phyloP scores from a whole-genome alignment of 805 yeast species.

The Saturnispora galanensis region DNA sequence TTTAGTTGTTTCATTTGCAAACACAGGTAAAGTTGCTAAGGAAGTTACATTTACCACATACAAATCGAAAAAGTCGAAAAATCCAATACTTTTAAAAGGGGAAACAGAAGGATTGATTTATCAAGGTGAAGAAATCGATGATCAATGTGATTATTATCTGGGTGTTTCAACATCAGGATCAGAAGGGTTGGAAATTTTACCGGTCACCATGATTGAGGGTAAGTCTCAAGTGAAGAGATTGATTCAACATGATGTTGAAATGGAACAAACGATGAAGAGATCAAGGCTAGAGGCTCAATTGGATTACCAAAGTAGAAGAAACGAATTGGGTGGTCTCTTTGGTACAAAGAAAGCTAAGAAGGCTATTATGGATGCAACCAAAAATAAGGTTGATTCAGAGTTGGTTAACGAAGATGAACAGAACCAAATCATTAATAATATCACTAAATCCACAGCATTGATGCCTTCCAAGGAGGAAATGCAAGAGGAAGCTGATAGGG shows the following conservation, averaged over 20 bases:
- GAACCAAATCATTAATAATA: slow-evolving; percentile 72
- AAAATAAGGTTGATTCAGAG: slow-evolving; percentile 80
- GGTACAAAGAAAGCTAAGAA: slow-evolving; percentile 96
- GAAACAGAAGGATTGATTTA: slow-evolving; percentile 66
- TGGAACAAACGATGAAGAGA: slow-evolving; percentile 9
- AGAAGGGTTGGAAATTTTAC: slow-evolving; percentile 45
- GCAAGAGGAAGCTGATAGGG: slow-evolving; percentile 41
- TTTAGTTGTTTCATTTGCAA: slow-evolving; percentile 61
- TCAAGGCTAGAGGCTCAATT: slow-evolving; percentile 6
- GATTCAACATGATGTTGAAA: slow-evolving; percentile 10
- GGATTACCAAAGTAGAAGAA: slow-evolving; percentile 41
- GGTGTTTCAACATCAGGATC: slow-evolving; percentile 66
- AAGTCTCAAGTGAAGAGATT: slow-evolving; percentile 29
- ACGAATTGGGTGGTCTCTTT: slow-evolving; percentile 85
- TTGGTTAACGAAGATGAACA: slow-evolving; percentile 53
- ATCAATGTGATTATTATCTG: slow-evolving; percentile 49
- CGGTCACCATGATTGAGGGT: slow-evolving; percentile 11
- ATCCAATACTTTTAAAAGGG: slow-evolving; percentile 53
- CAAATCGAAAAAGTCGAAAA: slow-evolving; percentile 32
- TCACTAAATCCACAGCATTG: slow-evolving; percentile 55
- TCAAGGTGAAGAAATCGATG: slow-evolving; percentile 43
- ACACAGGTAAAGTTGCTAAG: slow-evolving; percentile 57
- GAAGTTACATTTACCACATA: slow-evolving; percentile 55
- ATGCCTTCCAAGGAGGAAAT: slow-evolving; percentile 67
- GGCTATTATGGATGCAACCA: slow-evolving; percentile 70